Conservation (phyloP, 768 basidiomycete species). For the Tephrocybe sp. region DNA sequence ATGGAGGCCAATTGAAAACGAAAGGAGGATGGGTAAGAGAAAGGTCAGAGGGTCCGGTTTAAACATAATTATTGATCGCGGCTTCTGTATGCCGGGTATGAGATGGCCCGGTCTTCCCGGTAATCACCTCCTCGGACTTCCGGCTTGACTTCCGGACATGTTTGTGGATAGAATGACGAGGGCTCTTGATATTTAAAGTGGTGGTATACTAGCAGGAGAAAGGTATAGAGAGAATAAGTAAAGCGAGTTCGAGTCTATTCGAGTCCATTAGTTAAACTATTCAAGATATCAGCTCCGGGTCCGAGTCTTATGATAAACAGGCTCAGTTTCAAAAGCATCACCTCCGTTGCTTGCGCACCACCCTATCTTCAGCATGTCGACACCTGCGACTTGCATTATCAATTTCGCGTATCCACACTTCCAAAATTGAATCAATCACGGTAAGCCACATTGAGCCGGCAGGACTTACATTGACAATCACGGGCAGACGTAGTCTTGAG, state of each 20-base stretch:
- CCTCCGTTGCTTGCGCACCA: slow-evolving; percentile 20
- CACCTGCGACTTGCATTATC: slow-evolving; percentile 37
- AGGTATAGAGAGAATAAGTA: too few species aligned
- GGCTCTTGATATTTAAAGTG: too few species aligned
- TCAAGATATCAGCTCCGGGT: neutral
- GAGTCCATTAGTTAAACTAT: neutral
- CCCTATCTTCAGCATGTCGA: slow-evolving; percentile 31
- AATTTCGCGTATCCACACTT: slow-evolving; percentile 31
- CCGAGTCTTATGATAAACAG: neutral
- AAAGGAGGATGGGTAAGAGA: slow-evolving; percentile 1
- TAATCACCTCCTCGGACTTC: too few species aligned
- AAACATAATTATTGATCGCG: slow-evolving; percentile 14
- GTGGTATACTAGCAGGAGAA: too few species aligned
- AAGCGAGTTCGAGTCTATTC: too few species aligned
- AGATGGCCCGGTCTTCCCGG: slow-evolving; percentile 10
- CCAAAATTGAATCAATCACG: neutral
- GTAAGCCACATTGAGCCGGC: neutral
- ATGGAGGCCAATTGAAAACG: neutral
- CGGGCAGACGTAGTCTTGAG: slow-evolving; percentile 35
- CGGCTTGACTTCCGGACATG: too few species aligned
- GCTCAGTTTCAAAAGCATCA: neutral
- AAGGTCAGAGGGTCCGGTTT: slow-evolving; percentile 2
- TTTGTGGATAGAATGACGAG: too few species aligned
- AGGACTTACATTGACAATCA: slow-evolving; percentile 19
- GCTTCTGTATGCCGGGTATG: slow-evolving; percentile 19